Conservation (phyloP, 2,329 filamentous ascomycete species). For the Dendrostoma leiphaemia region DNA sequence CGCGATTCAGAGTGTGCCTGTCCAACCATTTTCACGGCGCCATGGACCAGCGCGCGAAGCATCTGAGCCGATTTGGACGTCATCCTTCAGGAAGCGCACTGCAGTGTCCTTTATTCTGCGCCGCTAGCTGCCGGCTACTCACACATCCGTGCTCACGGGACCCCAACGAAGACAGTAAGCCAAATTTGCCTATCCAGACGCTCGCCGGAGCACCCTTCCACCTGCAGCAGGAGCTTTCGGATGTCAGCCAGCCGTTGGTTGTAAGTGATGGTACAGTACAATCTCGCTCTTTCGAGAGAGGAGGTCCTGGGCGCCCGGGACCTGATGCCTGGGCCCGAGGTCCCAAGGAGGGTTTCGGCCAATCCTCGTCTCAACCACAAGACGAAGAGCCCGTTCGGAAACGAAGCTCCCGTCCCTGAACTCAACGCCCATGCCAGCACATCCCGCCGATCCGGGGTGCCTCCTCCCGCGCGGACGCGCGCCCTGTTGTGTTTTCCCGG, state of each 20-base stretch:
- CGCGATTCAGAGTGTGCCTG: too few relatives aligned
- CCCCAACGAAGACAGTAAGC: too few relatives aligned
- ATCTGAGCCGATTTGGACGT: background rate
- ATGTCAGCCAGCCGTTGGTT: background rate
- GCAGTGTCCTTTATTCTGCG: background rate
- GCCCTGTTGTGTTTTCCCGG: background rate
- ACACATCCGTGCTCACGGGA: background rate
- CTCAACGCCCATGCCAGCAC: background rate
- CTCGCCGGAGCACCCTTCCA: background rate
- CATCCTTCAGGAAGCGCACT: background rate
- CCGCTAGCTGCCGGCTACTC: background rate
- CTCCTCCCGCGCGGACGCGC: background rate
- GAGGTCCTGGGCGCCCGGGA: background rate
- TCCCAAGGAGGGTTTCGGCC: background rate
- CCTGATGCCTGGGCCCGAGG: background rate
- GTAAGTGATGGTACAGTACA: too few relatives aligned
- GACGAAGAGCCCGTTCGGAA: background rate
- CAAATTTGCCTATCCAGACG: background rate
- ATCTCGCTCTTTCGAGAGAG: too few relatives aligned
- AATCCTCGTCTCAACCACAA: background rate
- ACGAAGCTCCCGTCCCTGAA: slow-evolving; percentile 4
- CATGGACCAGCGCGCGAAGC: too few relatives aligned
- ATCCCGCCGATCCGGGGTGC: background rate
- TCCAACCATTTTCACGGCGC: too few relatives aligned
- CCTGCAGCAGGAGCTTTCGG: background rate